Evolutionary conservation across 1,284 basidiomycete species (phyloP).

Genomic region (Cystobasidium slooffiae): DNA sequence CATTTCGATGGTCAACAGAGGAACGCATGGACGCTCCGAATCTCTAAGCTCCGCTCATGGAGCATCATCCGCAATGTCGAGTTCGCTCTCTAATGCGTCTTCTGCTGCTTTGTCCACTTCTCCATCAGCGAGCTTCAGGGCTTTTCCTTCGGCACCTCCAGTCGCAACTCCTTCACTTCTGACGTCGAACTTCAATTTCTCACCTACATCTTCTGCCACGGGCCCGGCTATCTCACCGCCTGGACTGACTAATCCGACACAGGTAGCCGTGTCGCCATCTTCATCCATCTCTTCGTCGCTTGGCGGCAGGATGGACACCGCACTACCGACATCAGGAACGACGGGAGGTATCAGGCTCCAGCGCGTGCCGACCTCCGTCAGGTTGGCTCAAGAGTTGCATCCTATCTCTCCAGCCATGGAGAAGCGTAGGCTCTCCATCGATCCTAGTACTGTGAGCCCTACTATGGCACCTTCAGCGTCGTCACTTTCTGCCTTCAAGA

Average conservation of each 20-base stretch:
- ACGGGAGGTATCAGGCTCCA: conserved; percentile 60
- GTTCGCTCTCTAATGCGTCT: conserved; percentile 7
- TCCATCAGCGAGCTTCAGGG: conserved; percentile 6
- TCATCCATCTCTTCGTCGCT: conserved; percentile 15
- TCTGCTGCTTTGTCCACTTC: conserved; percentile 19
- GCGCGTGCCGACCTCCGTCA: conserved; percentile 62
- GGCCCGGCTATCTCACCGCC: conserved; percentile 1
- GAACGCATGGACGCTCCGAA: conserved; percentile 41
- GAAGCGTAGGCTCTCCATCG: conserved; percentile 27
- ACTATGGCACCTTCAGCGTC: not conserved
- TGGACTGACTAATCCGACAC: not conserved
- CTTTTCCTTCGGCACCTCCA: conserved; percentile 37
- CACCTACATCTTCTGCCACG: conserved; percentile 1
- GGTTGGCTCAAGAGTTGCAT: conserved; percentile 60
- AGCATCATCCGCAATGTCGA: not conserved
- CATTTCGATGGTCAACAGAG: conserved; percentile 12
- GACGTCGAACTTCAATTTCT: conserved; percentile 16
- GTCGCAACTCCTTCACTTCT: conserved; percentile 11
- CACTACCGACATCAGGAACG: not conserved
- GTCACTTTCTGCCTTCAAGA: conserved; percentile 22
- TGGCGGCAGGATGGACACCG: not conserved
- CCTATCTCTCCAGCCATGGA: conserved; percentile 33
- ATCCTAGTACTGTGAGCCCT: conserved; percentile 13
- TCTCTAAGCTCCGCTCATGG: conserved; percentile 23
- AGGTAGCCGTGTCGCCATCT: conserved; percentile 7